These are phyloP conservation scores for Delphinella strobiligena DNA, from an alignment of 2,329 filamentous ascomycete genomes.

Conservation along the genomic window DNA sequence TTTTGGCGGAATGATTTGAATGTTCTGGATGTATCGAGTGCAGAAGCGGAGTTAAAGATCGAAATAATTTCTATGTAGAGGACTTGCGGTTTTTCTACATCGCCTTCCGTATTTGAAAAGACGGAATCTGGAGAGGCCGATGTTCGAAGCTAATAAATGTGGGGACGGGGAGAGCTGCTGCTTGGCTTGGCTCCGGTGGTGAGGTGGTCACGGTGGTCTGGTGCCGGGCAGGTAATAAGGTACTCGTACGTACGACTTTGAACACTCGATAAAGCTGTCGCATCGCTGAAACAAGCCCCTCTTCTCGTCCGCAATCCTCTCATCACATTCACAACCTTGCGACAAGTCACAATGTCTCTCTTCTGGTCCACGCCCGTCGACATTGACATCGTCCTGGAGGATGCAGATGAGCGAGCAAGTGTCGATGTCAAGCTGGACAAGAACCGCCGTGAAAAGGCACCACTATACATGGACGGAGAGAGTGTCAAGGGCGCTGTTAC, in stretches of 20 bases:
- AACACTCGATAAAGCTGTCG: too few species aligned
- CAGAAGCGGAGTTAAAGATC: neutral
- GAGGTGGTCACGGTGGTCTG: too few species aligned
- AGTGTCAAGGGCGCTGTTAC: slow-evolving; percentile 95
- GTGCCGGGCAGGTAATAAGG: too few species aligned
- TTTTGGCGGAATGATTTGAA: neutral
- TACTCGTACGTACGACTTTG: too few species aligned
- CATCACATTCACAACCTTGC: neutral
- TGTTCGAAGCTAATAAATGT: too few species aligned
- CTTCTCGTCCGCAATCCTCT: neutral
- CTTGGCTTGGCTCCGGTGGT: too few species aligned
- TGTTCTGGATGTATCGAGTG: neutral
- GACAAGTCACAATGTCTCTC: slow-evolving; percentile 62
- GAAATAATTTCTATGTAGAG: too few species aligned
- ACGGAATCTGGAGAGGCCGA: too few species aligned
- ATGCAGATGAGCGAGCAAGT: slow-evolving; percentile 85
- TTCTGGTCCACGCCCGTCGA: slow-evolving; percentile 98
- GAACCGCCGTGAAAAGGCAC: slow-evolving; percentile 91
- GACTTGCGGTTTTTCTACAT: too few species aligned
- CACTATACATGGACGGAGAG: slow-evolving; percentile 95
- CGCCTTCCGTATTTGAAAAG: too few species aligned
- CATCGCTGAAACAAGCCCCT: too few species aligned
- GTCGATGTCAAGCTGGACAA: slow-evolving; percentile 98
- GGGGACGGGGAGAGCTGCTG: too few species aligned
- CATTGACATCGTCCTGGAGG: slow-evolving; percentile 95